Base-by-base conservation (phyloP, 169 alveolate genomes). In the Ichthyophthirius multifiliis region DNA sequence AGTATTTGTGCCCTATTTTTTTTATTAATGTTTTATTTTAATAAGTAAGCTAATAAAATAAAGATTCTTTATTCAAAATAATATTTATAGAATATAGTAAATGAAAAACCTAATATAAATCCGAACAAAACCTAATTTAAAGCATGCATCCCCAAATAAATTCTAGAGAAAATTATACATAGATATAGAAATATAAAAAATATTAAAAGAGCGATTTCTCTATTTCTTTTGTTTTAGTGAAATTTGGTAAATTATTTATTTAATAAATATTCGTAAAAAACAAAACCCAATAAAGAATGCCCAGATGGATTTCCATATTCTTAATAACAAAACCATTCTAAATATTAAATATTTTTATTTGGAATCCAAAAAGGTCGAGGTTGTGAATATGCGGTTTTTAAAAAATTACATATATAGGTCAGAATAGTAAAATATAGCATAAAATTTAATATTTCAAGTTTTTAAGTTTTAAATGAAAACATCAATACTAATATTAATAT, bases 101-200 rank as follows among this genome's bases (percentile, higher is more conserved):
- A 23, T 6, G 71, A 55, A 6, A 55, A 13, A 5, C 71, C 71
- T 27, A 55, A 27, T 10, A 55, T 55, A 13, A 55, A 55, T 23
- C 71, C 71, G 16, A 27, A 55, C 23, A 55, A 55, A 23, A 55
- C 71, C 31, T 55, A 7, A 10, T 55, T 55, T 20, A 55, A 27
- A 55, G 71, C 71, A 55, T 55, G 71, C 71, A 55, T 55, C 13
- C 71, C 71, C 13, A 55, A 23, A 27, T 55, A 55, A 55, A 55
- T 34, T 27, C 71, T 34, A 7, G 43, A 55, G 34, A 55, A 55
- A 13, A 55, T 27, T 10, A 55, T 55, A 2, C 23, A 16, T 10
- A 20, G 20, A 27, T 27, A 34, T 3, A 55, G 39, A 55, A 23
- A 27, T 10, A 55, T 55, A 6, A 55, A 27, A 1, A 34, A 34